Evolutionary conservation across 1,139 yeast species (phyloP).

Genomic region (Yamadazyma diddensiae): DNA sequence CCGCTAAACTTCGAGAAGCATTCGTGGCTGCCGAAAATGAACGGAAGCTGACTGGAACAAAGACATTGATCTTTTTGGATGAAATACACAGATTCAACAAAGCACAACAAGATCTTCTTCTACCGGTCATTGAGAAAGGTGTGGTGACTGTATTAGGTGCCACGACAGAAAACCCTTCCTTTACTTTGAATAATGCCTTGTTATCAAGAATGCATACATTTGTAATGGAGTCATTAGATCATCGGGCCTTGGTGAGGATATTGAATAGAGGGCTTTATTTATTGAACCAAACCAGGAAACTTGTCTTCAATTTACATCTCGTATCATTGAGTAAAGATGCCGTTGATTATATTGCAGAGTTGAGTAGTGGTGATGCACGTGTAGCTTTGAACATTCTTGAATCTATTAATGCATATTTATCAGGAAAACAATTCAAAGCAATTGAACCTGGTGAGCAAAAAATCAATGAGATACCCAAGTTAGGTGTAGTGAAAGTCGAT

Average conservation of each 20-base stretch:
- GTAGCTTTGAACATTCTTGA: constrained; percentile 76
- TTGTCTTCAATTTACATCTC: constrained; percentile 35
- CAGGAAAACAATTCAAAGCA: constrained; percentile 27
- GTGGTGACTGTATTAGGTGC: constrained; percentile 79
- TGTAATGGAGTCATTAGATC: constrained; percentile 63
- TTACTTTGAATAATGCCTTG: constrained; percentile 82
- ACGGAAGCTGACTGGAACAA: constrained; percentile 57
- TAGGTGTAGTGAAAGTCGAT: constrained; percentile 32
- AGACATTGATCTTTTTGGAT: constrained; percentile 82
- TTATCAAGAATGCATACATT: constrained; percentile 87
- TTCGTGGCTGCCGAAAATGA: constrained; percentile 76
- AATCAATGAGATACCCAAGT: constrained; percentile 16
- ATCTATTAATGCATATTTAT: constrained; percentile 41
- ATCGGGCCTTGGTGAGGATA: constrained; percentile 55
- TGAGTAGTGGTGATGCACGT: constrained; percentile 90
- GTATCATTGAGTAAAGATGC: constrained; percentile 57
- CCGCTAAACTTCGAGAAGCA: constrained; percentile 65
- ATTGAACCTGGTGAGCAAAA: constrained; percentile 19
- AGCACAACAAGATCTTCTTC: constrained; percentile 81
- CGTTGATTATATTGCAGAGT: constrained; percentile 64
- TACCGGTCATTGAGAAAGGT: constrained; percentile 72
- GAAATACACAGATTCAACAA: constrained; percentile 92
- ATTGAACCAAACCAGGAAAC: constrained; percentile 56
- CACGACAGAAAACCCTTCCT: constrained; percentile 96
- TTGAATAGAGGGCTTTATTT: constrained; percentile 61